Percentiles rank a stretch among this genome's conserved stretches.
These are phyloP conservation scores for Fusarium foetens DNA, from an alignment of 2,329 filamentous ascomycete genomes.

Conservation along the genomic window DNA sequence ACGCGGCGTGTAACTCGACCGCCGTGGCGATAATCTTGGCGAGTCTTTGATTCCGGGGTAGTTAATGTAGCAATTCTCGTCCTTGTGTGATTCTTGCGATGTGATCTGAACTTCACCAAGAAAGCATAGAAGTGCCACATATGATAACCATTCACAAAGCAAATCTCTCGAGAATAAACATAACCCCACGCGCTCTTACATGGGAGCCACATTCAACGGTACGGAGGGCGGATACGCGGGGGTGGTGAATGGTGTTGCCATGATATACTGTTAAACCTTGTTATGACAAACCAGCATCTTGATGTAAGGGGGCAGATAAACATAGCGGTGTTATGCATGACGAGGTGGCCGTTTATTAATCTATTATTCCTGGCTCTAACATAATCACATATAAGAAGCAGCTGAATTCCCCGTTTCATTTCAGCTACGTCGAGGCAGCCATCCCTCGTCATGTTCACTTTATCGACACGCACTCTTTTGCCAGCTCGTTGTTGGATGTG, in stretches of 20 bases:
- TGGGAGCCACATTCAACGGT: slow-evolving; percentile 11
- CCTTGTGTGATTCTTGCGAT: not conserved
- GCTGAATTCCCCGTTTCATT: not conserved
- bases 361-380: not conserved
- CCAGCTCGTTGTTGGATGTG: not conserved
- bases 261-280: slow-evolving; percentile 18
- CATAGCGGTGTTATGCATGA: slow-evolving; percentile 10
- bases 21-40: not conserved
- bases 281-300: slow-evolving; percentile 11
- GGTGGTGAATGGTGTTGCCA: slow-evolving; percentile 8
- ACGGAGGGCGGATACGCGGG: slow-evolving; percentile 19
- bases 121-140: not conserved
- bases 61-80: not conserved
- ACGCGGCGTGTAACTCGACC: slow-evolving; percentile 20
- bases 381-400: not conserved
- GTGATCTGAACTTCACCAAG: not conserved
- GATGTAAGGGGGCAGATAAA: slow-evolving; percentile 13
- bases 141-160: not conserved
- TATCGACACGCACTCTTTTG: too few relatives aligned
- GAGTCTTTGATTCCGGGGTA: not conserved
- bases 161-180: not conserved
- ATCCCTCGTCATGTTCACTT: too few relatives aligned
- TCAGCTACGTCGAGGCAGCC: not conserved
- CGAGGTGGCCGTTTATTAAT: slow-evolving; percentile 2
- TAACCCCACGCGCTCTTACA: slow-evolving; percentile 23